Percentiles rank a stretch among this genome's conserved stretches.
Conservation (phyloP, 352 stramenopile genomes). For the Albugo laibachii region DNA sequence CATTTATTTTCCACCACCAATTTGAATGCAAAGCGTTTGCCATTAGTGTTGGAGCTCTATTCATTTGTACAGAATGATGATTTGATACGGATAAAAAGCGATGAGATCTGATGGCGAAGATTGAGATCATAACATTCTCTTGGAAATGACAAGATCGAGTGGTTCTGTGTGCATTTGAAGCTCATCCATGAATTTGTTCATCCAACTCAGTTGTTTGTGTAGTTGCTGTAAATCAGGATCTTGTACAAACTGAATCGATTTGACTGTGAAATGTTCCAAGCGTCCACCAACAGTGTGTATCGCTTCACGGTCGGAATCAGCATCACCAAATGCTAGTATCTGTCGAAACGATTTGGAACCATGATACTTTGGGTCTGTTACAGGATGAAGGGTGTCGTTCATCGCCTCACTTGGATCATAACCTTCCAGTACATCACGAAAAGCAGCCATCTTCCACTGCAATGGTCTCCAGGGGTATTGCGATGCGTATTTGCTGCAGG, state of each 20-base stretch:
- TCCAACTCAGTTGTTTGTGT: conserved; percentile 38
- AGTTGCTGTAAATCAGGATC: conserved; percentile 55
- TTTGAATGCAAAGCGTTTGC: no score
- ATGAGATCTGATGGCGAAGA: no score
- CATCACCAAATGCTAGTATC: conserved; percentile 56
- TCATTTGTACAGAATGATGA: no score
- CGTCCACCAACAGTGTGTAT: conserved; percentile 35
- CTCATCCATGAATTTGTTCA: conserved; percentile 38
- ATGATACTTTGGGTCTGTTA: neutral
- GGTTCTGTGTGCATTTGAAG: conserved; percentile 33
- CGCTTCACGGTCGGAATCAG: conserved; percentile 39
- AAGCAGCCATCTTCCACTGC: conserved; percentile 66
- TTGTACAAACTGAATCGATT: conserved; percentile 62
- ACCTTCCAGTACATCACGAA: conserved; percentile 29
- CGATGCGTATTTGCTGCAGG: conserved; percentile 35
- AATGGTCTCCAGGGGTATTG: conserved; percentile 32
- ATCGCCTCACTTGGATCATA: no score
- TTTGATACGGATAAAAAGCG: no score
- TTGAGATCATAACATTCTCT: conserved; percentile 35
- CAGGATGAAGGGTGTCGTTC: no score
- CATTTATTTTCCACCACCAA: no score
- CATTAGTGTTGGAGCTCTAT: no score
- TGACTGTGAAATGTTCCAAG: conserved; percentile 22
- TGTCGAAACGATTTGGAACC: conserved; percentile 14
- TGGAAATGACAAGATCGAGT: conserved; percentile 53